A percentile compares a stretch with the other conserved stretches of the same genome.
Evolutionary conservation across 2,329 filamentous ascomycete genomes (phyloP).

Genomic region (Ascochyta fabae): DNA sequence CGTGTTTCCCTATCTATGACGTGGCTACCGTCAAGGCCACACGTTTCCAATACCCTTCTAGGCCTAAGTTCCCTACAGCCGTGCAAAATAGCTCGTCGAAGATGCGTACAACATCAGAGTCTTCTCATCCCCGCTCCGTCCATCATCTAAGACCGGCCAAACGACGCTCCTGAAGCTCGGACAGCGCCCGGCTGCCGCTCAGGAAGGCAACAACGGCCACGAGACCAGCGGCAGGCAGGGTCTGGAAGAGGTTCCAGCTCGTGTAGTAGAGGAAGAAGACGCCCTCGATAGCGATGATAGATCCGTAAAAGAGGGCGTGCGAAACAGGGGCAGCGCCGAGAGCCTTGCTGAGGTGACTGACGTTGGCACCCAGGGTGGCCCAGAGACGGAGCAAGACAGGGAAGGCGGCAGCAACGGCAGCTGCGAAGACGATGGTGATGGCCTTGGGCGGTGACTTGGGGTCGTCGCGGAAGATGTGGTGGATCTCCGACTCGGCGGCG

Average conservation of each 20-base stretch:
- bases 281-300: constrained; percentile 83
- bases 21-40: neutral
- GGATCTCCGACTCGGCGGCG: constrained; percentile 81
- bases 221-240: constrained; percentile 73
- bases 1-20: neutral
- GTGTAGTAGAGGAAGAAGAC: constrained; percentile 96
- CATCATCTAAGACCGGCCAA: constrained; percentile 71
- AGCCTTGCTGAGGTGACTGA: constrained; percentile 77
- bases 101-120: neutral
- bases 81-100: neutral
- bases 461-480: constrained; percentile 86
- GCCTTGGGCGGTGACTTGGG: constrained; percentile 80
- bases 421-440: constrained; percentile 78
- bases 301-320: constrained; percentile 84
- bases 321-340: constrained; percentile 78
- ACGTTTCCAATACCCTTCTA: neutral
- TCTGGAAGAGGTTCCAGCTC: constrained; percentile 90
- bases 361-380: constrained; percentile 81
- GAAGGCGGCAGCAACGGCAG: constrained; percentile 74
- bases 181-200: constrained; percentile 86
- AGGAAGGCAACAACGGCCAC: constrained; percentile 77
- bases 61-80: neutral
- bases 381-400: constrained; percentile 77
- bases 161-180: constrained; percentile 89
- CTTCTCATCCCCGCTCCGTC: neutral